Percentiles rank a stretch among this genome's conserved stretches.
Conservation (phyloP, 768 basidiomycete genomes). For the Leccinum aurantiacum region DNA sequence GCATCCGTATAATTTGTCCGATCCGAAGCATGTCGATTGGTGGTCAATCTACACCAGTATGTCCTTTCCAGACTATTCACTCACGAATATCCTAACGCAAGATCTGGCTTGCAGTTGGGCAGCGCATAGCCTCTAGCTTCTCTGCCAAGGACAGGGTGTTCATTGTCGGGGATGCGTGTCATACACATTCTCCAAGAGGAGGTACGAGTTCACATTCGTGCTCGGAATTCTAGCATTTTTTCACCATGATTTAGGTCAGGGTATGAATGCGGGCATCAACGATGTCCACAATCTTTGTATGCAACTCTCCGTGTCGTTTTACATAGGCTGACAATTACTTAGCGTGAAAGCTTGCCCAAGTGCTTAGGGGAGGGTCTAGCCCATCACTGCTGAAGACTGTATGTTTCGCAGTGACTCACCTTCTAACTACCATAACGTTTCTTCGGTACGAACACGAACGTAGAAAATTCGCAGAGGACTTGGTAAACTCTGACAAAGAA, state of each 20-base stretch:
- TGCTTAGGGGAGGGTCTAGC: conserved; percentile 11
- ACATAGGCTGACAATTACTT: conserved; percentile 47
- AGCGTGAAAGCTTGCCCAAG: conserved; percentile 48
- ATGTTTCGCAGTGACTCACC: conserved; percentile 9
- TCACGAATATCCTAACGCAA: background rate
- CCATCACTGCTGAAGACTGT: background rate
- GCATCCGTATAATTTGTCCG: background rate
- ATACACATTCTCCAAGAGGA: conserved; percentile 64
- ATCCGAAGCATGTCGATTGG: background rate
- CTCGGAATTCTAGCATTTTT: background rate
- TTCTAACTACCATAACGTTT: background rate
- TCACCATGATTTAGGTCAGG: conserved; percentile 48
- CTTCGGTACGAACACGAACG: background rate
- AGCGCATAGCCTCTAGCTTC: conserved; percentile 64
- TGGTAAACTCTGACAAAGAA: background rate
- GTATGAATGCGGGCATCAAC: conserved; percentile 73
- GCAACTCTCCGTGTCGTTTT: conserved; percentile 13
- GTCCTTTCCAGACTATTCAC: background rate
- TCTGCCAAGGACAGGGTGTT: conserved; percentile 61
- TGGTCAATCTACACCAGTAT: background rate
- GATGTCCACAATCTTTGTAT: conserved; percentile 69
- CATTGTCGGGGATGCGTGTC: conserved; percentile 74
- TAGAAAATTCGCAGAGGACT: background rate
- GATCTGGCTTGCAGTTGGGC: conserved; percentile 49
- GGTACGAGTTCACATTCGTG: conserved; percentile 32